phyloP scores from a whole-genome alignment of 768 basidiomycete species.

The Lentinus brumalis region DNA sequence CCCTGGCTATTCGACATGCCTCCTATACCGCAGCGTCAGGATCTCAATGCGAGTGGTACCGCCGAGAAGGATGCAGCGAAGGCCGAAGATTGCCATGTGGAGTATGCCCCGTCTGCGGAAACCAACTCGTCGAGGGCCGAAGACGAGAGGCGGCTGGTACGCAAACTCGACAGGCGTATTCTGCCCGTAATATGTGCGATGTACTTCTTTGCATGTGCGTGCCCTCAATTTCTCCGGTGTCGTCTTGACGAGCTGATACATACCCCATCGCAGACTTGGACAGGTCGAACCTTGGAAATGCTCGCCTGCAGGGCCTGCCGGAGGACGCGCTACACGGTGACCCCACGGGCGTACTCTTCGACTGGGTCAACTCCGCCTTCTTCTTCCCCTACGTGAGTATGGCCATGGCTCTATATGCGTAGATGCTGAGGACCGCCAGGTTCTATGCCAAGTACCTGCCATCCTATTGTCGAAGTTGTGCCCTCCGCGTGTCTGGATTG shows the following conservation, averaged over 20 bases:
- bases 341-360: constrained; percentile 64
- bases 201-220: constrained; percentile 76
- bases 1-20: too few species aligned
- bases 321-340: constrained; percentile 68
- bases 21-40: too few species aligned
- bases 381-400: constrained; percentile 73
- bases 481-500: constrained; percentile 70
- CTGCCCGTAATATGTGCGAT: constrained; percentile 73
- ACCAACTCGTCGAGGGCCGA: not conserved
- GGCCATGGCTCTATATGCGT: not conserved
- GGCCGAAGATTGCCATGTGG: not conserved
- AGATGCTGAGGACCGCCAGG: constrained; percentile 40
- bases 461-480: constrained; percentile 66
- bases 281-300: constrained; percentile 79
- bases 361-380: constrained; percentile 77
- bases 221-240: too few species aligned
- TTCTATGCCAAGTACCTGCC: constrained; percentile 72
- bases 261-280: too few species aligned
- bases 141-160: constrained; percentile 56
- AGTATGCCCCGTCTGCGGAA: not conserved
- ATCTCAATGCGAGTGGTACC: too few species aligned
- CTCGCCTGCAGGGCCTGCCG: constrained; percentile 70
- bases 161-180: constrained; percentile 68
- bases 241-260: too few species aligned
- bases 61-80: not conserved